Evolutionary conservation across 495 filamentous ascomycete genomes (phyloP).

Genomic region (Tuber indicum): DNA sequence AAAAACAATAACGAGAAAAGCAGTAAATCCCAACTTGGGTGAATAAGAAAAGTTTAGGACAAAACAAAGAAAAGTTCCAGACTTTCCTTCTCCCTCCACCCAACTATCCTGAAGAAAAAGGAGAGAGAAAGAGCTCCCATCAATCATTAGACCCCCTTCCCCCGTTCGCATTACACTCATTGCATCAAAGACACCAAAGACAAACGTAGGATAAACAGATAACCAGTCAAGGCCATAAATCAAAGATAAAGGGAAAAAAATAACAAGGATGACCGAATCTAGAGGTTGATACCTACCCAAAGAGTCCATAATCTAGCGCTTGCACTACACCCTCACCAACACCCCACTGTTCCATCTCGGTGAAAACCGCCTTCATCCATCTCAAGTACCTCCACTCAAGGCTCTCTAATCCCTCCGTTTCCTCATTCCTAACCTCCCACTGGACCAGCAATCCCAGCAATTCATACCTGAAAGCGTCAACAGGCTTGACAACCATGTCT

Average conservation of each 20-base stretch:
- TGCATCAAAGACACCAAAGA: background rate
- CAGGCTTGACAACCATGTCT: constrained; percentile 21
- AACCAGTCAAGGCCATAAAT: background rate
- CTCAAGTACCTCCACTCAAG: constrained; percentile 39
- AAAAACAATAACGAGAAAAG: background rate
- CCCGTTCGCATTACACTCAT: background rate
- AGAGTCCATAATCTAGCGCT: constrained; percentile 30
- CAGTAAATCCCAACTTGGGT: background rate
- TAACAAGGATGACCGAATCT: background rate
- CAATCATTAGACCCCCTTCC: background rate
- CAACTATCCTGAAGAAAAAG: background rate
- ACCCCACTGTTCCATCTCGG: constrained; percentile 38
- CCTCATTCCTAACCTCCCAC: constrained; percentile 34
- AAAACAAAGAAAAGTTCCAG: background rate
- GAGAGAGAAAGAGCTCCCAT: background rate
- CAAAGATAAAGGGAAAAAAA: background rate
- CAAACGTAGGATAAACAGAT: background rate
- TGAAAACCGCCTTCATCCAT: constrained; percentile 39
- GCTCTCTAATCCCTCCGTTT: constrained; percentile 30
- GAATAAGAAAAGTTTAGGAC: background rate
- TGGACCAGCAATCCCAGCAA: constrained; percentile 26
- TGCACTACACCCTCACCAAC: constrained; percentile 33
- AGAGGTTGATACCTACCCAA: constrained; percentile 10
- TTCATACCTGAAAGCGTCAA: constrained; percentile 35
- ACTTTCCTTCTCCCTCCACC: background rate